Conservation (phyloP, 345 rosid genomes). For the Lepidium sativum region DNA sequence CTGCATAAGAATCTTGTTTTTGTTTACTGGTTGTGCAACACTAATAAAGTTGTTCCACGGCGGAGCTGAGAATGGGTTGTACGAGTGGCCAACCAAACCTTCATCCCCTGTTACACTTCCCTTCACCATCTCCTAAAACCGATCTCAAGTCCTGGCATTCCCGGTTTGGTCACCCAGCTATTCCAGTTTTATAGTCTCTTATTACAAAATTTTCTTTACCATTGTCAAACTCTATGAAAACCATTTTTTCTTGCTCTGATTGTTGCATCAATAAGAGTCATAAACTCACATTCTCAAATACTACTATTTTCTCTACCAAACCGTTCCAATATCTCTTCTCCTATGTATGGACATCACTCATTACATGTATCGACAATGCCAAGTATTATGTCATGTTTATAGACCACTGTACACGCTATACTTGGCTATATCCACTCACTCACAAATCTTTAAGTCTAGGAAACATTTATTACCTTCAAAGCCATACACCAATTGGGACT, state of each 20-base stretch:
- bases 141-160: too few species aligned
- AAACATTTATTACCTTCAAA: not conserved
- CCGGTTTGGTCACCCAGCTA: too few species aligned
- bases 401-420: not conserved
- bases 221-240: too few species aligned
- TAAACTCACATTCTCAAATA: not conserved
- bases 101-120: too few species aligned
- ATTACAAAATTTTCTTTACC: too few species aligned
- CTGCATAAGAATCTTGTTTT: too few species aligned
- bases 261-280: not conserved
- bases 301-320: fast-evolving
- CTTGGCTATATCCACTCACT: not conserved
- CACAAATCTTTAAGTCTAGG: not conserved
- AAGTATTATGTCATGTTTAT: not conserved
- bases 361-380: not conserved
- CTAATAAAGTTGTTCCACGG: too few species aligned
- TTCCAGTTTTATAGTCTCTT: too few species aligned
- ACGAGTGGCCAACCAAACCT: too few species aligned
- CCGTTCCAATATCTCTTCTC: not conserved
- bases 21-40: too few species aligned
- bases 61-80: too few species aligned
- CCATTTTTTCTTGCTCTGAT: not conserved
- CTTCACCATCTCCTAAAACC: too few species aligned
- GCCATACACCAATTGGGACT: not conserved
- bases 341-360: not conserved